Base-by-base conservation (phyloP, 73 alveolate species). In the Durusdinium trenchii region DNA sequence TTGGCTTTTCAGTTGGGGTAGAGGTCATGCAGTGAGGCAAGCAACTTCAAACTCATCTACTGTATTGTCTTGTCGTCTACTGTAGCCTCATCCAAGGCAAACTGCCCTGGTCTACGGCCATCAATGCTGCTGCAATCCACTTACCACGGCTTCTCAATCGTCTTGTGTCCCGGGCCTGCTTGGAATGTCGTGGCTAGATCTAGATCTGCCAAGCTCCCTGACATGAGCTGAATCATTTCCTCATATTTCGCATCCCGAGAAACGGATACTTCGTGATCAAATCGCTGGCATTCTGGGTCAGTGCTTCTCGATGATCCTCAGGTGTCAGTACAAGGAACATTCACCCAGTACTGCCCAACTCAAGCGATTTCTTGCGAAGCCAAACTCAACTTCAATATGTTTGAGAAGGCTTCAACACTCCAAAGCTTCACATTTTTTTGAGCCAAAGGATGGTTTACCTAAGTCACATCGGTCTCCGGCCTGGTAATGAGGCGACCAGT, bases 401-500 rank as follows among this genome's bases (percentile, higher is more conserved):
- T 54, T 20, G 9, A 20, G 64, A 54, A 12, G 20, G 64, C 64
- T 12, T 54, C 64, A 12, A 54, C 28, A 12, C 9, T 54, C 64
- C 9, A 20, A 20, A 54, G 20, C 64, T 20, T 12, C 64, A 12
- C 64, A 9, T 12, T 12, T 12, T 9, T 20, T 20, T 20, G 9
- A 12, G 64, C 64, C 64, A 9, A 54, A 54, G 64, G 20, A 54
- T 54, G 64, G 9, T 20, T 54, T 20, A 12, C 28, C 64, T 54
- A 12, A 12, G 64, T 54, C 64, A 20, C 9, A 54, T 12, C 28
- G 64, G 28, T 54, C 28, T 20, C 28, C 28, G 64, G 28, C 28
- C 64, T 54, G 40, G n/a, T 35, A 83, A 3, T 67, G 43, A n/a
- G 96, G 96, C 23, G 96, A 89, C 96, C 96, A 89, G 38, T 89